Evolutionary conservation across 257 asterid genomes (phyloP).

Genomic region (Cinchona pubescens): DNA sequence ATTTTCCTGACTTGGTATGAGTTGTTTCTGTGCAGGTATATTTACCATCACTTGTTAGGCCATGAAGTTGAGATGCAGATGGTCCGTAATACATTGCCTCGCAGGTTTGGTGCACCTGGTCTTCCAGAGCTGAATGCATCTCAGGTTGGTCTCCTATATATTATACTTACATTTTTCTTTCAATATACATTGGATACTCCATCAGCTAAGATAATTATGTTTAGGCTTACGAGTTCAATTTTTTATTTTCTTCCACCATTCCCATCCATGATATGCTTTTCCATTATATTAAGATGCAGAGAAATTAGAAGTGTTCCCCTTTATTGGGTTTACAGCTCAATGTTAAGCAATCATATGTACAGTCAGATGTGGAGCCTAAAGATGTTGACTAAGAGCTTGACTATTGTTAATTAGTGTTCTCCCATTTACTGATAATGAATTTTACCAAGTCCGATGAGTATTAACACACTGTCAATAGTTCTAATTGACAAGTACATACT

Average conservation of each 20-base stretch:
- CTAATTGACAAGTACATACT: neutral
- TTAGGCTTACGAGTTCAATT: neutral
- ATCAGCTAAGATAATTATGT: neutral
- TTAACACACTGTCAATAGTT: neutral
- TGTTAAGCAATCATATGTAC: neutral
- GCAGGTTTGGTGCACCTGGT: constrained; percentile 98
- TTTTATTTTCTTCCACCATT: neutral
- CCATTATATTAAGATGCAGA: neutral
- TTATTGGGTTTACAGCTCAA: neutral
- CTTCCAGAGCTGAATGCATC: constrained; percentile 99
- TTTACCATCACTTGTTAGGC: constrained; percentile 95
- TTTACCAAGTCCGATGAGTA: too few relatives aligned
- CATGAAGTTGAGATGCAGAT: constrained; percentile 99
- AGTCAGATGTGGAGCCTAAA: neutral
- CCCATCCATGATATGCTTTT: neutral
- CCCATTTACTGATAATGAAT: neutral
- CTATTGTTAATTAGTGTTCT: neutral
- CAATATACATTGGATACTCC: neutral
- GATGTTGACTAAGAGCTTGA: too few relatives aligned
- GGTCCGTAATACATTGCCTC: constrained; percentile 92
- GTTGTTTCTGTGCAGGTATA: constrained; percentile 54
- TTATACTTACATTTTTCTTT: neutral
- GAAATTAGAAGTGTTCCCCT: neutral
- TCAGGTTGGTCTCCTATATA: constrained; percentile 48
- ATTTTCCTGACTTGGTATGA: neutral